phyloP scores from a whole-genome alignment of 805 yeast species.

The Yarrowia hollandica region DNA sequence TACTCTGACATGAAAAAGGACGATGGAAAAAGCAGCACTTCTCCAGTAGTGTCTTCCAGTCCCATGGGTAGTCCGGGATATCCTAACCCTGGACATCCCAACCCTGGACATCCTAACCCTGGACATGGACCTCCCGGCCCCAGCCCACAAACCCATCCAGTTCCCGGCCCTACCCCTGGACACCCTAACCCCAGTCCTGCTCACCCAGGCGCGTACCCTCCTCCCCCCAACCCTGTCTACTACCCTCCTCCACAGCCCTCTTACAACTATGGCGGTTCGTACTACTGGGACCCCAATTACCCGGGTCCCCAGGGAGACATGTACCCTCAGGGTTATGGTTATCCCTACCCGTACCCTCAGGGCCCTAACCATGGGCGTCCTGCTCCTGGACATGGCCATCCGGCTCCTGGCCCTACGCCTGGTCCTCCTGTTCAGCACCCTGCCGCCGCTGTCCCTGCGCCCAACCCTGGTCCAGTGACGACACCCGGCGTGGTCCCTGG shows the following conservation, averaged over 20 bases:
- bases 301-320: no score
- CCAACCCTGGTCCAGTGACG: no score
- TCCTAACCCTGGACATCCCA: not conserved
- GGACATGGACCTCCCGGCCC: not conserved
- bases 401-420: not conserved
- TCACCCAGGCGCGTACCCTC: not conserved
- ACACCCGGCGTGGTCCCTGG: no score
- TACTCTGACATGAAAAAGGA: conserved; percentile 9
- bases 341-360: not conserved
- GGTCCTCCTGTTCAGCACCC: not conserved
- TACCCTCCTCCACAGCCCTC: no score
- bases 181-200: not conserved
- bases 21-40: not conserved
- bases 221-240: not conserved
- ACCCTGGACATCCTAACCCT: not conserved
- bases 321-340: not conserved
- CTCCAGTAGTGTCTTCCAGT: no score
- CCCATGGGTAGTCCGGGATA: no score
- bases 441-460: not conserved
- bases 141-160: not conserved
- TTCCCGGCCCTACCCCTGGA: not conserved
- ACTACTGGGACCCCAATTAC: not conserved
- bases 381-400: not conserved
- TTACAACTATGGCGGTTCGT: not conserved
- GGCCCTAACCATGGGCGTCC: not conserved